A percentile compares a stretch with the other conserved stretches of the same genome.
Evolutionary conservation across 805 yeast genomes (phyloP).

Genomic region (Barnettozyma botsteinii): DNA sequence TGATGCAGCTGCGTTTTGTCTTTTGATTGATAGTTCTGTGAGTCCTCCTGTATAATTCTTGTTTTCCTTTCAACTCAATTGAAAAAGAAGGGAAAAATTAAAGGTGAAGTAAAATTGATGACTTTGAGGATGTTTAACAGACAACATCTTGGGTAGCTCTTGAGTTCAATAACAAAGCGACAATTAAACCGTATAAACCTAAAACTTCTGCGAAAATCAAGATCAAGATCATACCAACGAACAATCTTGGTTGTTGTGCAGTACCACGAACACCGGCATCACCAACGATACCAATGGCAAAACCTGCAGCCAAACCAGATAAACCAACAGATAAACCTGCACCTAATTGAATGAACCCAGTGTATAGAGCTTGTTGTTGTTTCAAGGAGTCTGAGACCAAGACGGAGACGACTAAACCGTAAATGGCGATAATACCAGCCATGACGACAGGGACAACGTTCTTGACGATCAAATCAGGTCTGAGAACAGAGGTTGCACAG

Average conservation of each 20-base stretch:
- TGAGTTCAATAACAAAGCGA: conserved; percentile 94
- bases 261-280: conserved; percentile 99
- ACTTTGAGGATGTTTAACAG: conserved; percentile 45
- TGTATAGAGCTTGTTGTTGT: conserved; percentile 89
- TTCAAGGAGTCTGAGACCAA: conserved; percentile 84
- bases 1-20: background rate
- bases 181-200: conserved; percentile 98
- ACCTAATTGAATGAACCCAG: conserved; percentile 97
- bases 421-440: conserved; percentile 99
- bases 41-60: background rate
- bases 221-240: conserved; percentile 97
- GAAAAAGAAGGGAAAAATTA: background rate
- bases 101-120: background rate
- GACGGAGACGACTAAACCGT: conserved; percentile 94
- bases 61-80: conserved; percentile 4
- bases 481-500: conserved; percentile 94
- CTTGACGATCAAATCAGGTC: conserved; percentile 93
- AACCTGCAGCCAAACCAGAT: conserved; percentile 97
- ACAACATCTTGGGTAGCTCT: conserved; percentile 90
- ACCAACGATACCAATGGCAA: conserved; percentile 98
- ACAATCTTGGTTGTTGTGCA: conserved; percentile 96
- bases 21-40: background rate
- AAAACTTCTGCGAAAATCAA: conserved; percentile 98
- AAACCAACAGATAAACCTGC: conserved; percentile 97
- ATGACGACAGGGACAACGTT: conserved; percentile 95